Conservation (phyloP, 2,329 filamentous ascomycete species). For the Tricladium varicosporioides region DNA sequence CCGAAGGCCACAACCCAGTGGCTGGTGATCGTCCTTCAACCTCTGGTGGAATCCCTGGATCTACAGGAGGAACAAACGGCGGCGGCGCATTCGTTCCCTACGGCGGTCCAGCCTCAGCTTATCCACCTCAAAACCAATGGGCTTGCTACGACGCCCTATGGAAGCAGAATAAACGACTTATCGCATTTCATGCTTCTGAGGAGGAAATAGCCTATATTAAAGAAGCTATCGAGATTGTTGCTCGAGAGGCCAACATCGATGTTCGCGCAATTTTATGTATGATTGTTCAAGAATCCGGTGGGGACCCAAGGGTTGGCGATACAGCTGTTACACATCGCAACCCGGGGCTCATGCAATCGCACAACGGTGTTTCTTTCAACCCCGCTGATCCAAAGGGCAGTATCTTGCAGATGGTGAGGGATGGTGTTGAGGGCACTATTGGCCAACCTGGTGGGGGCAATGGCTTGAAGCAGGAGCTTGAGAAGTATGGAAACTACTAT, state of each 20-base stretch:
- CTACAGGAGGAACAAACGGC: not conserved
- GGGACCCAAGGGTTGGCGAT: not conserved
- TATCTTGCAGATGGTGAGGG: conserved; percentile 31
- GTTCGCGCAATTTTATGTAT: conserved; percentile 25
- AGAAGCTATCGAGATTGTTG: not conserved
- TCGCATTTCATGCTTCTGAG: not conserved
- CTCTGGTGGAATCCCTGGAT: not conserved
- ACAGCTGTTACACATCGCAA: conserved; percentile 9
- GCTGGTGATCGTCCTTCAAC: not conserved
- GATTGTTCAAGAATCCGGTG: conserved; percentile 29
- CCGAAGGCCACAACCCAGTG: not conserved
- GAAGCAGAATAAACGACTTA: not conserved
- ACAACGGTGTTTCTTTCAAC: conserved; percentile 13
- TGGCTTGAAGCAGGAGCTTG: not conserved
- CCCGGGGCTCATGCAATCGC: conserved; percentile 32
- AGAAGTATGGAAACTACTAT: conserved; percentile 28
- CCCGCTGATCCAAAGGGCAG: conserved; percentile 20
- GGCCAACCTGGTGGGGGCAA: conserved; percentile 25
- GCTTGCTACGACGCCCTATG: not conserved
- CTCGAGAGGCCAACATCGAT: conserved; percentile 20
- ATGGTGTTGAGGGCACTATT: conserved; percentile 28
- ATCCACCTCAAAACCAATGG: not conserved
- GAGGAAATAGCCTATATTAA: not conserved
- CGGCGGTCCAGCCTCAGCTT: not conserved
- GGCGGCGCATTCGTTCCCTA: not conserved